A percentile compares a stretch with the other conserved stretches of the same genome.
Evolutionary conservation across 306 rosid species (phyloP).

Genomic region (Acacia acuminata): DNA sequence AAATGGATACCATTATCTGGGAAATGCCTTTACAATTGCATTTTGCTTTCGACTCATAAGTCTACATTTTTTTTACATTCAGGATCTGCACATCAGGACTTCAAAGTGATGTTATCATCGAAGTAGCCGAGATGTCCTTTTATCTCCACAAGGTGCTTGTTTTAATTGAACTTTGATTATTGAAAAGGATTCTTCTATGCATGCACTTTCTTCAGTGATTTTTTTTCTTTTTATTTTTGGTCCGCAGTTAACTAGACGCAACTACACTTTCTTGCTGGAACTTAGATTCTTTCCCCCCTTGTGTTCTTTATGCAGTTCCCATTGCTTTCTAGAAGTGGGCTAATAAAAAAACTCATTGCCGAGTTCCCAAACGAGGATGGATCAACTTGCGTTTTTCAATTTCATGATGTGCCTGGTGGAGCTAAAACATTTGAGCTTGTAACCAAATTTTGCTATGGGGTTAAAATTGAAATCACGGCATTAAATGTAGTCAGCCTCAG

Average conservation of each 20-base stretch:
- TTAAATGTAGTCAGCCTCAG: slow-evolving; percentile 70
- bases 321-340: slow-evolving; percentile 85
- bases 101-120: slow-evolving; percentile 68
- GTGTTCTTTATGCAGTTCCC: slow-evolving; percentile 64
- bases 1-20: not conserved
- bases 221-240: not conserved
- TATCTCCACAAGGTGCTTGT: slow-evolving; percentile 76
- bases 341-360: slow-evolving; percentile 63
- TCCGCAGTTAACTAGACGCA: not conserved
- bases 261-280: slow-evolving; percentile 2
- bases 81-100: slow-evolving; percentile 82
- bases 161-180: slow-evolving; percentile 13
- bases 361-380: slow-evolving; percentile 54
- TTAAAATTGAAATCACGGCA: slow-evolving; percentile 62
- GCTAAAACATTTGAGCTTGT: slow-evolving; percentile 71
- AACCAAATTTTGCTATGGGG: slow-evolving; percentile 70
- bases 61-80: slow-evolving; percentile 29
- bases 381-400: slow-evolving; percentile 49
- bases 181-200: slow-evolving; percentile 9
- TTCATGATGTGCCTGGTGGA: slow-evolving; percentile 82
- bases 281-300: slow-evolving; percentile 19
- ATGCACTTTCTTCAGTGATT: not conserved
- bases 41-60: not conserved
- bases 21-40: not conserved
- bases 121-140: slow-evolving; percentile 71